These are phyloP conservation scores for Apophysomyces sp. DNA, from an alignment of 371 early-diverging fungal genomes.

Conservation along the genomic window DNA sequence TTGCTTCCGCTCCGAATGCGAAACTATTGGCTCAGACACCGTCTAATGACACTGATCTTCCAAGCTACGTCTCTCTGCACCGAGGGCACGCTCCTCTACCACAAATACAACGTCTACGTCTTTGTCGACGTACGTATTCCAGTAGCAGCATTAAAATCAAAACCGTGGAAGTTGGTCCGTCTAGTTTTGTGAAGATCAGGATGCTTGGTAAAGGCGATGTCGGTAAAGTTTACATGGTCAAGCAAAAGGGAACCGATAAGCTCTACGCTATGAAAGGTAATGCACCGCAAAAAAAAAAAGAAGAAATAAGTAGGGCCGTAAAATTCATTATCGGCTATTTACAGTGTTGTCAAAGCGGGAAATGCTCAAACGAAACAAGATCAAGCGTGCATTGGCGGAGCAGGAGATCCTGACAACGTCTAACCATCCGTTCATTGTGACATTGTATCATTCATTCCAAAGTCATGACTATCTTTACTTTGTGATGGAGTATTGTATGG, in stretches of 20 bases:
- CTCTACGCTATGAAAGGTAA: conserved; percentile 90
- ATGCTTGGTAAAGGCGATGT: conserved; percentile 96
- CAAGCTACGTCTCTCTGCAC: conserved; percentile 9
- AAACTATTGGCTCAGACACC: conserved; percentile 15
- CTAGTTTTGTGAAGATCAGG: conserved; percentile 76
- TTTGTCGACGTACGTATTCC: background rate
- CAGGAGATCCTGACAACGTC: conserved; percentile 91
- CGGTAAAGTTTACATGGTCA: conserved; percentile 93
- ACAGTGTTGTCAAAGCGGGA: conserved; percentile 79
- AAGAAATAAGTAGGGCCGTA: background rate
- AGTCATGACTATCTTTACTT: conserved; percentile 92
- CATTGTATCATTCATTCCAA: conserved; percentile 96
- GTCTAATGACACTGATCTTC: background rate
- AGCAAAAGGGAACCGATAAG: conserved; percentile 77
- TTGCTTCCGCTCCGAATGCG: conserved; percentile 41
- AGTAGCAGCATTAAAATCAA: background rate
- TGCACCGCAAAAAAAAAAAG: background rate
- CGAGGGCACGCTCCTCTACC: conserved; percentile 4
- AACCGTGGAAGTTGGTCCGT: background rate
- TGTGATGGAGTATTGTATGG: conserved; percentile 98
- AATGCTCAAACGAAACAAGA: conserved; percentile 94
- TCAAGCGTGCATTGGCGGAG: conserved; percentile 93
- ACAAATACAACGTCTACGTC: background rate
- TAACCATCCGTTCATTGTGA: conserved; percentile 97
- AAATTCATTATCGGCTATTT: background rate